Evolutionary conservation across 306 rosid genomes (phyloP).

Genomic region (Astragalus glycyphyllos): DNA sequence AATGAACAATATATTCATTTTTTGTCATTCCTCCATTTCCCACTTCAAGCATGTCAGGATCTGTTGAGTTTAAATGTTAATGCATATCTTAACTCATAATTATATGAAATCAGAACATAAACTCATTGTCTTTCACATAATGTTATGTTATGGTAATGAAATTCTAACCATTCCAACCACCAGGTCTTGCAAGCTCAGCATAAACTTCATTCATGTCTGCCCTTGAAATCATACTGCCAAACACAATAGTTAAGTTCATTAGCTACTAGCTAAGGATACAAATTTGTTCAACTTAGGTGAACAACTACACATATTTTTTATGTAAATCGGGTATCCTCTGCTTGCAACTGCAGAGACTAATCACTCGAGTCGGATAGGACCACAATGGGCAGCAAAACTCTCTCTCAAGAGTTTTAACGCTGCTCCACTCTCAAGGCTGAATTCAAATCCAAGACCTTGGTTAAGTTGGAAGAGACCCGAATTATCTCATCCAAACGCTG

Average conservation of each 20-base stretch:
- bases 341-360: too few species aligned
- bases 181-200: constrained; percentile 82
- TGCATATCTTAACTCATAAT: constrained; percentile 1
- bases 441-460: too few species aligned
- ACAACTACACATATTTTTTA: neutral
- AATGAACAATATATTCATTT: constrained; percentile 86
- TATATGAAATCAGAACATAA: neutral
- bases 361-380: too few species aligned
- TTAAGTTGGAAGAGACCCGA: too few species aligned
- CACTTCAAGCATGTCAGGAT: constrained; percentile 98
- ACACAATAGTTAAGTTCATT: constrained; percentile 1
- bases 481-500: too few species aligned
- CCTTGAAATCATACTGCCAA: constrained; percentile 78
- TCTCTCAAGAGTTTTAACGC: too few species aligned
- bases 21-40: constrained; percentile 97
- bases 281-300: neutral
- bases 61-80: constrained; percentile 50
- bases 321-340: too few species aligned
- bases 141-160: neutral
- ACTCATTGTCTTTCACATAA: neutral
- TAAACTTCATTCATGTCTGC: constrained; percentile 86
- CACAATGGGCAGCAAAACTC: too few species aligned
- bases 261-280: constrained; percentile 16
- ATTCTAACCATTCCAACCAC: constrained; percentile 95
- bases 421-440: too few species aligned